Evolutionary conservation across 441 rosid genomes (phyloP).

Genomic region (Croton laevigatus): DNA sequence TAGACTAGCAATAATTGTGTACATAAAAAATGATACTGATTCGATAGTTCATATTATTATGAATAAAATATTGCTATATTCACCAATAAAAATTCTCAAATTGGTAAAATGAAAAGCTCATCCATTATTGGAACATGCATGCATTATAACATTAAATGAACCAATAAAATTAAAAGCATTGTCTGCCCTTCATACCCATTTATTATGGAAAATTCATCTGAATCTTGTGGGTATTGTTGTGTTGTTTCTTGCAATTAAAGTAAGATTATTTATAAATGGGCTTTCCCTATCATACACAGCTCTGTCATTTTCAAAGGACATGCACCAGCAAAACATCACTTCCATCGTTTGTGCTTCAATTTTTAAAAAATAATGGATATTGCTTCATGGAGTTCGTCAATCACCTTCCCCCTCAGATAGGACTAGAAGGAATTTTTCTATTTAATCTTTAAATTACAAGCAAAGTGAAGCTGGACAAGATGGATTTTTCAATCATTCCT

Average conservation of each 20-base stretch:
- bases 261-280: not conserved
- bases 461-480: not conserved
- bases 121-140: not conserved
- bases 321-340: slow-evolving; percentile 4
- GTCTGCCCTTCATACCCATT: not conserved
- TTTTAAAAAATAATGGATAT: not conserved
- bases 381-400: not conserved
- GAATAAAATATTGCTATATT: too few species aligned
- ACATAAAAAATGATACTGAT: not conserved
- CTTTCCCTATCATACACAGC: not conserved
- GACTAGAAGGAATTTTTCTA: not conserved
- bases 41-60: too few species aligned
- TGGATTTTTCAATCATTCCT: not conserved
- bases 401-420: not conserved
- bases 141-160: not conserved
- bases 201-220: not conserved
- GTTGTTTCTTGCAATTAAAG: not conserved
- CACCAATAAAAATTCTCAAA: not conserved
- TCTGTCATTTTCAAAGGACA: slow-evolving; percentile 8
- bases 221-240: not conserved
- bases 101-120: too few species aligned
- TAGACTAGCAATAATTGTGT: not conserved
- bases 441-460: not conserved
- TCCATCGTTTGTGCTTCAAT: not conserved
- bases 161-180: not conserved